These are phyloP conservation scores for Russula compacta DNA, from an alignment of 768 basidiomycete species.

Conservation along the genomic window DNA sequence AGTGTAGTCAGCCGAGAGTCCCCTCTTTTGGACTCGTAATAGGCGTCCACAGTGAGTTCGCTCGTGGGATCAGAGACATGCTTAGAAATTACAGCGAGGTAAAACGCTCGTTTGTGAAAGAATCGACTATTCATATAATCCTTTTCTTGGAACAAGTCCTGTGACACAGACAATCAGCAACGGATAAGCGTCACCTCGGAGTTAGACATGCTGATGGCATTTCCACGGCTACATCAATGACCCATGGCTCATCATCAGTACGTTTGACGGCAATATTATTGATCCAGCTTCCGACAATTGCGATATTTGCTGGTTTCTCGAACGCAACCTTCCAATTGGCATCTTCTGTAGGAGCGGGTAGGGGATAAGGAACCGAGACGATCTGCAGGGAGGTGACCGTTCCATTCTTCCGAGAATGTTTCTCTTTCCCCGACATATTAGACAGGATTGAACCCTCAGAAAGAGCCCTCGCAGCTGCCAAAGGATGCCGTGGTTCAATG, in stretches of 20 bases:
- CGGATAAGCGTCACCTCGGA: background rate
- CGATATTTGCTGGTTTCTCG: slow-evolving; percentile 65
- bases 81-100: slow-evolving; percentile 69
- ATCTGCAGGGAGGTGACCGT: background rate
- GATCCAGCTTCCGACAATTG: slow-evolving; percentile 81
- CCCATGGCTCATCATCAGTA: slow-evolving; percentile 54
- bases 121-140: slow-evolving; percentile 84
- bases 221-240: slow-evolving; percentile 73
- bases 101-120: slow-evolving; percentile 89
- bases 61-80: slow-evolving; percentile 40
- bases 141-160: slow-evolving; percentile 90
- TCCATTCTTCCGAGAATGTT: background rate
- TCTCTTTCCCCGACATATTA: background rate
- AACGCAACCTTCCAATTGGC: slow-evolving; percentile 87
- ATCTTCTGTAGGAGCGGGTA: slow-evolving; percentile 64
- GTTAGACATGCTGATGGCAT: slow-evolving; percentile 62
- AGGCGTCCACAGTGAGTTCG: slow-evolving; percentile 46
- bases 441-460: slow-evolving; percentile 34
- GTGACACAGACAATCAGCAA: background rate
- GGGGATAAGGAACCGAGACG: slow-evolving; percentile 57
- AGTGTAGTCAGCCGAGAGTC: slow-evolving; percentile 62
- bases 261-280: slow-evolving; percentile 66
- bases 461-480: slow-evolving; percentile 50
- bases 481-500: slow-evolving; percentile 51
- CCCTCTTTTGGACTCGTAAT: slow-evolving; percentile 47